A percentile compares a stretch with the other conserved stretches of the same genome.
Conservation (phyloP, 2,329 filamentous ascomycete genomes). For the Cladosporium sp. region DNA sequence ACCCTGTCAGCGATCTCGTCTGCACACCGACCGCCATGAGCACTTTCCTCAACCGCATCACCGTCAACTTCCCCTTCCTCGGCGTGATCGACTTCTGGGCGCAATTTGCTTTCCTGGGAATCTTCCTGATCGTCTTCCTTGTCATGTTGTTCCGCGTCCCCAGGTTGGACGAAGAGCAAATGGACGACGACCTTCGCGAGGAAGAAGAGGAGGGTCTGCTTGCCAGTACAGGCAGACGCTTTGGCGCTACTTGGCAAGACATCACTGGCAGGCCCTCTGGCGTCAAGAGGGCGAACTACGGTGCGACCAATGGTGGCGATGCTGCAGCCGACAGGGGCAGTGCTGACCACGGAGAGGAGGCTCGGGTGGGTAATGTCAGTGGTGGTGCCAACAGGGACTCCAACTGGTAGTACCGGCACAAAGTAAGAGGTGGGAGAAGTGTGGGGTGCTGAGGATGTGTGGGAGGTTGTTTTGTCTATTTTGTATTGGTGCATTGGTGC, state of each 20-base stretch:
- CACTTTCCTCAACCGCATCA: conserved; percentile 88
- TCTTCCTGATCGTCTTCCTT: conserved; percentile 78
- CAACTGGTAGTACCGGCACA: conserved; percentile 13
- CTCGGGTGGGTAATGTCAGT: background rate
- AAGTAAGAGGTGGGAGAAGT: background rate
- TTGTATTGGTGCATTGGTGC: background rate
- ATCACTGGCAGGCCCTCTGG: conserved; percentile 59
- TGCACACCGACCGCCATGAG: conserved; percentile 91
- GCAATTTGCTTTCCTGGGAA: conserved; percentile 78
- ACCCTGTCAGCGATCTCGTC: conserved; percentile 67
- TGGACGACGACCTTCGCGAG: conserved; percentile 85
- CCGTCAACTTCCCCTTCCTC: conserved; percentile 92
- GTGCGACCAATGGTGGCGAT: conserved; percentile 16
- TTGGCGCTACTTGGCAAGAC: conserved; percentile 85
- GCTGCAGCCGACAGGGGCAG: conserved; percentile 15
- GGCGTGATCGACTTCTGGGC: conserved; percentile 93
- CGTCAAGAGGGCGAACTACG: conserved; percentile 31
- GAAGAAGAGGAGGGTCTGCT: conserved; percentile 92
- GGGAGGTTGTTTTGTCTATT: background rate
- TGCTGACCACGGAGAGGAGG: conserved; percentile 16
- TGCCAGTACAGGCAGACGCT: conserved; percentile 74
- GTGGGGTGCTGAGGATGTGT: background rate
- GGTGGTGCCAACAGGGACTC: conserved; percentile 16
- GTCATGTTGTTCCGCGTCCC: conserved; percentile 78
- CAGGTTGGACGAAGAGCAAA: conserved; percentile 66